phyloP scores from a whole-genome alignment of 2,329 filamentous ascomycete genomes.

The Neopestalotiopsis rosae region DNA sequence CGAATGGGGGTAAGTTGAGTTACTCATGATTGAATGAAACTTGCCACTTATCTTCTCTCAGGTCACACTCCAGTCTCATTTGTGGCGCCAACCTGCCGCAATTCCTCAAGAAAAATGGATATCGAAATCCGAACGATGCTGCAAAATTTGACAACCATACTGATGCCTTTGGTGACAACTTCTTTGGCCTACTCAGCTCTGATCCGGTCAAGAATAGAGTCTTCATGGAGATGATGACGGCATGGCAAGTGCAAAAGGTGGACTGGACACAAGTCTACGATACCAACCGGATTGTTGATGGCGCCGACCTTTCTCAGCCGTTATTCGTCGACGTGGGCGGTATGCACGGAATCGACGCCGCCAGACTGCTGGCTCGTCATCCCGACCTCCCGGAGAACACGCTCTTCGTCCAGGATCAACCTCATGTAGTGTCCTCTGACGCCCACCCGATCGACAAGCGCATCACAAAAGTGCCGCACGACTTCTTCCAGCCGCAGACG shows the following conservation, averaged over 20 bases:
- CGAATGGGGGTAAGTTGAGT: slow-evolving; percentile 18
- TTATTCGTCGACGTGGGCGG: slow-evolving; percentile 47
- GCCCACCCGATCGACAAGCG: slow-evolving; percentile 19
- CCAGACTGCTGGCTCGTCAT: slow-evolving; percentile 35
- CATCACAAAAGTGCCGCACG: slow-evolving; percentile 34
- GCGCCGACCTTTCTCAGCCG: slow-evolving; percentile 33
- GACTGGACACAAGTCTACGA: slow-evolving; percentile 34
- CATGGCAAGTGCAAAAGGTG: slow-evolving; percentile 26
- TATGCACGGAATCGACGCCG: slow-evolving; percentile 43
- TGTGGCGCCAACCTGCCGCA: slow-evolving; percentile 24
- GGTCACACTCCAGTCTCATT: slow-evolving; percentile 21
- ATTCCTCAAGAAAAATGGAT: slow-evolving; percentile 30
- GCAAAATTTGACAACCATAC: slow-evolving; percentile 26
- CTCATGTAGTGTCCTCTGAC: slow-evolving; percentile 28
- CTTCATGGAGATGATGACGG: slow-evolving; percentile 32
- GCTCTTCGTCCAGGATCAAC: slow-evolving; percentile 46
- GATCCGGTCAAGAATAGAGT: slow-evolving; percentile 25
- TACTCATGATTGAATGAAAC: not conserved
- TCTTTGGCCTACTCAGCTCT: slow-evolving; percentile 29
- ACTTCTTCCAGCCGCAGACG: slow-evolving; percentile 40
- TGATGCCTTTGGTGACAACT: slow-evolving; percentile 27
- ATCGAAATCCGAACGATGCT: slow-evolving; percentile 27
- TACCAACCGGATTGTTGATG: slow-evolving; percentile 28
- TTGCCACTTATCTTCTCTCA: slow-evolving; percentile 10
- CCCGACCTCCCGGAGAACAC: slow-evolving; percentile 36